Percentiles rank a stretch among this genome's conserved stretches.
Conservation (phyloP, 1,284 basidiomycete species). For the Marasmius fiardii region DNA sequence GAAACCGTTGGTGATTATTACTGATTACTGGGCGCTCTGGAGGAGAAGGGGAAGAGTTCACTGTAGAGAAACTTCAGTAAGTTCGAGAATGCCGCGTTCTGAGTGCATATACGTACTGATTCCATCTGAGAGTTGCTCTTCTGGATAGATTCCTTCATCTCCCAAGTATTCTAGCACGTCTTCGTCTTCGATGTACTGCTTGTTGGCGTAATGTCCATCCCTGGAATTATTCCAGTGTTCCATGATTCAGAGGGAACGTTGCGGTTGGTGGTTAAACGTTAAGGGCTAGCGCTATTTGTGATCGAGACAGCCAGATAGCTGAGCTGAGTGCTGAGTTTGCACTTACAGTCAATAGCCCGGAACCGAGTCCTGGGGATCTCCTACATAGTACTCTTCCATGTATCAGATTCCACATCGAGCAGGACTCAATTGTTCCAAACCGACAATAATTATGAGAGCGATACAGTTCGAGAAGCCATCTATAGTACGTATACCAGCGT, state of each 20-base stretch:
- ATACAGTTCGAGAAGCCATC: too few relatives aligned
- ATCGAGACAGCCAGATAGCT: too few relatives aligned
- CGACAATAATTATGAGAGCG: too few relatives aligned
- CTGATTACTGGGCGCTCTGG: conserved; percentile 12
- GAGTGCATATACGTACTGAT: conserved; percentile 55
- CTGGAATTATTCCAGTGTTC: neutral
- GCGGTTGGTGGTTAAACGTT: too few relatives aligned
- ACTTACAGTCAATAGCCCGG: too few relatives aligned
- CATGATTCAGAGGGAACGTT: neutral
- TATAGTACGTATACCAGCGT: too few relatives aligned
- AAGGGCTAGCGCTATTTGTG: too few relatives aligned
- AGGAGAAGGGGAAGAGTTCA: conserved; percentile 41
- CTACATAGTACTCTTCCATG: too few relatives aligned
- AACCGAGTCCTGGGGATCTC: too few relatives aligned
- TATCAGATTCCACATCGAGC: too few relatives aligned
- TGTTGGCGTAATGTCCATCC: neutral
- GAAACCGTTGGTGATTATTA: neutral
- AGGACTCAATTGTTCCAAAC: too few relatives aligned
- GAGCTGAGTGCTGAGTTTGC: too few relatives aligned
- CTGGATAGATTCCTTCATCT: neutral
- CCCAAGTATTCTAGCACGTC: neutral
- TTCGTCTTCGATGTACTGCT: neutral
- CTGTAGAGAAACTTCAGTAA: conserved; percentile 19
- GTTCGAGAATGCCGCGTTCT: conserved; percentile 5
- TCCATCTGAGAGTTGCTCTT: conserved; percentile 21